A percentile compares a stretch with the other conserved stretches of the same genome.
Evolutionary conservation across 768 basidiomycete species (phyloP).

Genomic region (Leccinum longicurvipes): DNA sequence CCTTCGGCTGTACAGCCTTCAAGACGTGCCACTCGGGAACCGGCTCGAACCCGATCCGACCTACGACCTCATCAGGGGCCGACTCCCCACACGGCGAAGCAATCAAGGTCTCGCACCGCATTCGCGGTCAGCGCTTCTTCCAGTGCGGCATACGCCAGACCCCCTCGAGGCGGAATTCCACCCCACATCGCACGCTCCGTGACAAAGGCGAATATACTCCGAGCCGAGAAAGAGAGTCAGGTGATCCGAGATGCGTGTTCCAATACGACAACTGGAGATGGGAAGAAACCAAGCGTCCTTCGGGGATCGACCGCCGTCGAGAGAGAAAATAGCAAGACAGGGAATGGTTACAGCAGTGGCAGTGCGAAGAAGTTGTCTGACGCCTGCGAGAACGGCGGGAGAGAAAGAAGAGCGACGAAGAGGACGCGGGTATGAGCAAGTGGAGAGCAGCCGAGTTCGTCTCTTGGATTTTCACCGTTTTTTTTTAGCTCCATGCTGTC

Average conservation of each 20-base stretch:
- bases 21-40: no score
- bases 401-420: slow-evolving; percentile 40
- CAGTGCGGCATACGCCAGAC: slow-evolving; percentile 7
- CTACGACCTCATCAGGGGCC: neutral
- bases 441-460: neutral
- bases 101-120: neutral
- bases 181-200: slow-evolving; percentile 31
- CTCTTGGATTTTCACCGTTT: neutral
- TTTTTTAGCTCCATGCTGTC: slow-evolving; percentile 11
- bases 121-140: neutral
- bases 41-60: neutral
- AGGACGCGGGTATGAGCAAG: slow-evolving; percentile 10
- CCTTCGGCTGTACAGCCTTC: no score
- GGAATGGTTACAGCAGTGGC: neutral
- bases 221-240: slow-evolving; percentile 23
- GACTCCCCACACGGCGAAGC: neutral
- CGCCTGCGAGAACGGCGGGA: slow-evolving; percentile 75
- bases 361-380: slow-evolving; percentile 40
- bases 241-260: slow-evolving; percentile 15
- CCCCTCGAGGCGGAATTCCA: slow-evolving; percentile 31
- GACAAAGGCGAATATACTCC: slow-evolving; percentile 26
- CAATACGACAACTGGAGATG: neutral
- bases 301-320: neutral
- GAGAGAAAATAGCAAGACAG: slow-evolving; percentile 1
- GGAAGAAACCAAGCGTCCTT: slow-evolving; percentile 30